phyloP scores from a whole-genome alignment of 306 rosid species.

The Psophocarpus tetragonolobus region DNA sequence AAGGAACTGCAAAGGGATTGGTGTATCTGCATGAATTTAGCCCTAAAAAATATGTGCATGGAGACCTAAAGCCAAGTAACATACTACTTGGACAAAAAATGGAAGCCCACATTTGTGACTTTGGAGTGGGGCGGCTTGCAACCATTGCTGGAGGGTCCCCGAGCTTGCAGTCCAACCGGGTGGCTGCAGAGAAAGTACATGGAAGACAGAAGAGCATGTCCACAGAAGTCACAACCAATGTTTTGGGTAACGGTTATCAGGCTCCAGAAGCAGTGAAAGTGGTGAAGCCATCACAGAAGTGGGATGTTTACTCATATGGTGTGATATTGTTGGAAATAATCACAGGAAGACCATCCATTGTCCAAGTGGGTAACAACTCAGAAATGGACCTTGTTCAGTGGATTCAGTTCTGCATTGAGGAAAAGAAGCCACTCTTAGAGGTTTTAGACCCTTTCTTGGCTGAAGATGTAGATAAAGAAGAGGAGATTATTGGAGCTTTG shows the following conservation, averaged over 20 bases:
- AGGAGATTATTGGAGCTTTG: conserved; percentile 79
- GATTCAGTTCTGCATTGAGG: conserved; percentile 93
- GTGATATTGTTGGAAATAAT: conserved; percentile 88
- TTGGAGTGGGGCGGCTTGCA: conserved; percentile 95
- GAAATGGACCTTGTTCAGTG: conserved; percentile 95
- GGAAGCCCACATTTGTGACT: conserved; percentile 85
- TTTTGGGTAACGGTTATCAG: conserved; percentile 64
- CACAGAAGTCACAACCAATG: conserved; percentile 48
- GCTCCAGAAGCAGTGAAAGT: conserved; percentile 89
- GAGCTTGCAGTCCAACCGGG: conserved; percentile 68
- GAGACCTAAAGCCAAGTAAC: conserved; percentile 85
- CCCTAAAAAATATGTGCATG: conserved; percentile 96
- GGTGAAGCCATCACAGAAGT: conserved; percentile 97
- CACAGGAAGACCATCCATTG: conserved; percentile 76
- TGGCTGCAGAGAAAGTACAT: conserved; percentile 57
- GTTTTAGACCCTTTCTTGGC: conserved; percentile 74
- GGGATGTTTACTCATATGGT: conserved; percentile 94
- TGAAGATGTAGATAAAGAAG: conserved; percentile 73
- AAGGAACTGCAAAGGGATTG: conserved; percentile 85
- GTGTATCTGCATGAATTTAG: conserved; percentile 88
- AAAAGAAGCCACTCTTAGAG: conserved; percentile 84
- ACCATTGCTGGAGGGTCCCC: conserved; percentile 91
- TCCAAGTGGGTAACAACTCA: conserved; percentile 65
- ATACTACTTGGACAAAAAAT: conserved; percentile 77
- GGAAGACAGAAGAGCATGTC: conserved; percentile 66